Base-by-base conservation (phyloP, 75 land plant species). In the Adiantum capillusveneris region DNA sequence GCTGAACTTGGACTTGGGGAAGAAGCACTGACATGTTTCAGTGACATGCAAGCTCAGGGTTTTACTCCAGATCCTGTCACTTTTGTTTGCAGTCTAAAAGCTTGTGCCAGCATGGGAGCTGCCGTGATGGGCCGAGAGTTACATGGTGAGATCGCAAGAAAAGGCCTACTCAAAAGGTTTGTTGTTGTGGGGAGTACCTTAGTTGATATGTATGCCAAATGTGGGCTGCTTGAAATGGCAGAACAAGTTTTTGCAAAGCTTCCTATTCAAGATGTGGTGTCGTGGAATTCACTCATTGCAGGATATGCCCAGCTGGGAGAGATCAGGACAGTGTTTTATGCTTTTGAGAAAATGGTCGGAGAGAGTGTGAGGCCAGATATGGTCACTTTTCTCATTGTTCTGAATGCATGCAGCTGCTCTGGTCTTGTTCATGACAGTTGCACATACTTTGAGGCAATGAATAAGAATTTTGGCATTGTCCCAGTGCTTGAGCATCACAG, bases 61-160 rank as follows among this genome's bases (percentile, higher is more conserved):
- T 25, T 83, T 29, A 57, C 53, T 41, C 31, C 65, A 17, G 79
- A 82, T 59, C 59, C 64, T 18, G 74, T 75, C 43, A 79, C 86
- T 18, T 79, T 29, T 31, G 72, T 78, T 6, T 67, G 71, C 14
- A 56, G 65, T 51, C 64, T 83, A 27, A 79, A 73, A 44, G 83
- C 66, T 11, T 45, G 76, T 22, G 71, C 79, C 37, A 44, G 41
- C 17, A 3, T 37, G 11, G 55, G 13, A 1, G 69, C 60, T 26
- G 0, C 43, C 9, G 45, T 39, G 53, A 53, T 49, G 53, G 86
- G 76, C 17, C 34, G 52, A 37, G 54, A 66, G 11, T 29, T 83
- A 6, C 83, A 83, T 53, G 52, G 30, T 29, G 28, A 53, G 48
- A 59, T 76, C 34, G 13, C 69, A 0, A 83, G 60, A 53, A 59